phyloP scores from a whole-genome alignment of 805 yeast species.

The Yarrowia porcina region DNA sequence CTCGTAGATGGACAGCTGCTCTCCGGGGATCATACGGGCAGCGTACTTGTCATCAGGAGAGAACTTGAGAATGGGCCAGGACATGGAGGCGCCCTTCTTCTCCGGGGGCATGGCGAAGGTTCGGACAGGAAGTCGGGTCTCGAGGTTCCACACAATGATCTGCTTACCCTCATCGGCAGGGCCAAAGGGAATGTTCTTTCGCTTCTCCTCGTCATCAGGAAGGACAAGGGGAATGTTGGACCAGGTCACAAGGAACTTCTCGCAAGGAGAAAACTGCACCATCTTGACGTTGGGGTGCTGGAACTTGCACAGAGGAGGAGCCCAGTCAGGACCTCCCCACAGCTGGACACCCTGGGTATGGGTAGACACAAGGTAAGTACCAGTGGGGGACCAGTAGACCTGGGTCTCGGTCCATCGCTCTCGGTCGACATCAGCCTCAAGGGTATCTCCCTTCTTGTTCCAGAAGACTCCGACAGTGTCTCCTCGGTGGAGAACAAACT shows the following conservation, averaged over 20 bases:
- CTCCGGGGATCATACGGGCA: slow-evolving; percentile 90
- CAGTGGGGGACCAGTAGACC: slow-evolving; percentile 89
- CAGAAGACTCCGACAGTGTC: slow-evolving; percentile 83
- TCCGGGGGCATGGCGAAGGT: slow-evolving; percentile 83
- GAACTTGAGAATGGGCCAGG: slow-evolving; percentile 98
- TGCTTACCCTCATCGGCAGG: slow-evolving; percentile 89
- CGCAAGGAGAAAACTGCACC: slow-evolving; percentile 89
- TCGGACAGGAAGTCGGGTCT: slow-evolving; percentile 76
- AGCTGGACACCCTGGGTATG: slow-evolving; percentile 94
- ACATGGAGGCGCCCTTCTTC: slow-evolving; percentile 38
- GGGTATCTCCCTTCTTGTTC: slow-evolving; percentile 69
- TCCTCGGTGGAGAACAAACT: slow-evolving; percentile 72
- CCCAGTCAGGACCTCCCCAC: slow-evolving; percentile 71
- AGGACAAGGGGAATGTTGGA: slow-evolving; percentile 78
- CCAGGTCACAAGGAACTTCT: slow-evolving; percentile 82
- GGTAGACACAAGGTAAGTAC: slow-evolving; percentile 79
- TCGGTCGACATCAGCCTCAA: slow-evolving; percentile 75
- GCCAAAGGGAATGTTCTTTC: slow-evolving; percentile 74
- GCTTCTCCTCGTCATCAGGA: slow-evolving; percentile 59
- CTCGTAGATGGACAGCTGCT: slow-evolving; percentile 85
- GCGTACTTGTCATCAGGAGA: slow-evolving; percentile 87
- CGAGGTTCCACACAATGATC: slow-evolving; percentile 87
- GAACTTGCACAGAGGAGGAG: slow-evolving; percentile 46
- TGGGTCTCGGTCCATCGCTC: slow-evolving; percentile 83
- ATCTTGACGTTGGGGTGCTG: slow-evolving; percentile 86